Evolutionary conservation across 169 alveolate genomes (phyloP), one percentile per base, ranked within the genome.

Genomic region (Plasmodium gonderi): DNA sequence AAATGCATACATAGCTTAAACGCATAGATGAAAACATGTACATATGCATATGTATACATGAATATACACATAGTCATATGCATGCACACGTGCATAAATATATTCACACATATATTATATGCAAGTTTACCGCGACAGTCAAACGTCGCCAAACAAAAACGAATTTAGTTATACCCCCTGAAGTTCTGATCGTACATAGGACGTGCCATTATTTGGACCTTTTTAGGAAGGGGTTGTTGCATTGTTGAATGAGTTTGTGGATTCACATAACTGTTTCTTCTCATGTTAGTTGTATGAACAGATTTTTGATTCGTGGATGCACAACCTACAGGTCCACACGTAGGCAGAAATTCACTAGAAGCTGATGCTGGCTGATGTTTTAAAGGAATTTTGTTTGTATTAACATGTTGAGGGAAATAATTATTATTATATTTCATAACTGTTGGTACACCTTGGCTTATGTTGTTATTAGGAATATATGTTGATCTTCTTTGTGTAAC

Each of bases 151-250:
- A 2, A 36, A 0, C 40, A 68, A 7, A n/a, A 29, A 7, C 23
- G 11, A 26, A 31, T 54, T 54, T 17, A 54, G 60, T 51, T 83
- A 38, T 83, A 54, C 38, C 40, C 74, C 64, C 77, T 36, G 33
- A 45, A 12, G 72, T 75, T 74, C n/a, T 36, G 47, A 42, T 74
- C 69, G 26, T 74, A 29, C 68, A 60, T 67, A 8, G 92, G 92
- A 0, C 85, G 92, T 33, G 87, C 44, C 40, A 85, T 14, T 51
- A 85, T 85, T 38, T 85, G 92, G 44, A 85, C 92, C 17, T 75
- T 85, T 51, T 85, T 85, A 3, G 85, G 79, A 26, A 20, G 44
- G 0, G 80, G 80, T 9, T 36, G 67, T 72, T 36, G 67, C 83
- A 75, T 51, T 23, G 23, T 47, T 31, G 36, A 9, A 7, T 85